phyloP scores from a whole-genome alignment of 1,284 basidiomycete genomes.

The Erythrobasidium hasegawianum region DNA sequence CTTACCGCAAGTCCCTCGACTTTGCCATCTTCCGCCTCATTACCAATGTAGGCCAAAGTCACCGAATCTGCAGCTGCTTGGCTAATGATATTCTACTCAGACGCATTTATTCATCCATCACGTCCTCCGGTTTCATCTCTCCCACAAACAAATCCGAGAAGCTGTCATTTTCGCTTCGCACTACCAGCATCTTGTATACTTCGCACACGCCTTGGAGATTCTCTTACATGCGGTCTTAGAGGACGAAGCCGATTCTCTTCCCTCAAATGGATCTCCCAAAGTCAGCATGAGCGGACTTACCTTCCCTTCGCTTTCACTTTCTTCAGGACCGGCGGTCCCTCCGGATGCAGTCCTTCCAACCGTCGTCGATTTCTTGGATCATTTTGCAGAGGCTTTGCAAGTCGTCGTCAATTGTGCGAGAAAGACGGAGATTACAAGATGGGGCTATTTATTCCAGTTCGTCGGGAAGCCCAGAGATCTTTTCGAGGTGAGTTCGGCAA shows the following conservation, averaged over 20 bases:
- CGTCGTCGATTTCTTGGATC: constrained; percentile 85
- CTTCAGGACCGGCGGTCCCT: constrained; percentile 15
- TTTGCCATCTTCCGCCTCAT: constrained; percentile 89
- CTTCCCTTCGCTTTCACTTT: constrained; percentile 14
- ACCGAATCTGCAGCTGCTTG: background rate
- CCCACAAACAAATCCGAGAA: constrained; percentile 63
- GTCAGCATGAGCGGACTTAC: background rate
- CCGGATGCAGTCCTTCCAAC: constrained; percentile 59
- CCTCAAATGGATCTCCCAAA: constrained; percentile 3
- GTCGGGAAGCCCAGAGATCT: constrained; percentile 82
- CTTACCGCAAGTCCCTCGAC: constrained; percentile 69
- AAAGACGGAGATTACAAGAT: constrained; percentile 91
- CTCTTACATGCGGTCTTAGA: constrained; percentile 90
- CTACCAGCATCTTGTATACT: constrained; percentile 85
- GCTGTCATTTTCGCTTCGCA: constrained; percentile 82
- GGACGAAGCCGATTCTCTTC: constrained; percentile 61
- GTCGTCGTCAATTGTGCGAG: constrained; percentile 94
- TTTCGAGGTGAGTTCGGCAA: constrained; percentile 60
- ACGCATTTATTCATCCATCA: constrained; percentile 94
- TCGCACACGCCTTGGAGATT: constrained; percentile 89
- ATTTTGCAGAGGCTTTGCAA: constrained; percentile 83
- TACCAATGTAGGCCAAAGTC: constrained; percentile 64
- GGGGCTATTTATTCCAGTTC: constrained; percentile 80
- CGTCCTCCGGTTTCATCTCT: constrained; percentile 78
- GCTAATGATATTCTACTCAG: constrained; percentile 49